A percentile compares a stretch with the other conserved stretches of the same genome.
phyloP scores from a whole-genome alignment of 73 alveolate genomes.

The Paramecium primaurelia region DNA sequence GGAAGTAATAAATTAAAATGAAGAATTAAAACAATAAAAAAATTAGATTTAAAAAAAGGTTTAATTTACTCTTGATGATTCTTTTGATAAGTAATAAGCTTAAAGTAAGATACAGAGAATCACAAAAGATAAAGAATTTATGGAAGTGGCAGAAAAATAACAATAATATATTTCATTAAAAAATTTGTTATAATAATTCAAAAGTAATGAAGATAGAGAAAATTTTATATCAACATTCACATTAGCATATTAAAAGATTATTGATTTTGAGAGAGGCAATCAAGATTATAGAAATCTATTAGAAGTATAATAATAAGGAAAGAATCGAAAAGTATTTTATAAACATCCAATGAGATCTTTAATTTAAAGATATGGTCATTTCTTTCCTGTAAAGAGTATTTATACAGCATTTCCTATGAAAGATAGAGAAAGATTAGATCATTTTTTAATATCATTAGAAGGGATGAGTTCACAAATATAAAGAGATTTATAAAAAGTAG shows the following conservation, averaged over 20 bases:
- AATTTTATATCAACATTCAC: constrained; percentile 5
- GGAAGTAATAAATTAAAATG: neutral
- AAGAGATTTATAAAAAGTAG: constrained; percentile 9
- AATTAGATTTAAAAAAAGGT: neutral
- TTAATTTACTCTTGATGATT: constrained; percentile 1
- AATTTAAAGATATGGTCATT: neutral
- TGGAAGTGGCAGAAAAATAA: neutral
- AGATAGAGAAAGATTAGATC: constrained; percentile 10
- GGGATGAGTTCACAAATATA: constrained; percentile 15
- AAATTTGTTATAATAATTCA: neutral
- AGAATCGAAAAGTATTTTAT: neutral
- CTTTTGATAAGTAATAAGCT: constrained; percentile 16
- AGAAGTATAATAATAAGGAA: neutral
- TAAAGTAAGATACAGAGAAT: neutral
- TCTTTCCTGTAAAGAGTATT: constrained; percentile 1
- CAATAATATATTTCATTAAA: neutral
- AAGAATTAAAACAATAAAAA: neutral
- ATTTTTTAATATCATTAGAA: neutral
- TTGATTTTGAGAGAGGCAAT: constrained; percentile 5
- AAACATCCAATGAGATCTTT: constrained; percentile 36
- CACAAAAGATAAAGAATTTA: neutral
- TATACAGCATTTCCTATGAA: constrained; percentile 20
- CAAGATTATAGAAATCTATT: neutral
- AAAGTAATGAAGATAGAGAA: constrained; percentile 31
- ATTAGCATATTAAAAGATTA: neutral